Conservation (phyloP, 139 green algal genomes). For the Edaphochlamys debaryana region DNA sequence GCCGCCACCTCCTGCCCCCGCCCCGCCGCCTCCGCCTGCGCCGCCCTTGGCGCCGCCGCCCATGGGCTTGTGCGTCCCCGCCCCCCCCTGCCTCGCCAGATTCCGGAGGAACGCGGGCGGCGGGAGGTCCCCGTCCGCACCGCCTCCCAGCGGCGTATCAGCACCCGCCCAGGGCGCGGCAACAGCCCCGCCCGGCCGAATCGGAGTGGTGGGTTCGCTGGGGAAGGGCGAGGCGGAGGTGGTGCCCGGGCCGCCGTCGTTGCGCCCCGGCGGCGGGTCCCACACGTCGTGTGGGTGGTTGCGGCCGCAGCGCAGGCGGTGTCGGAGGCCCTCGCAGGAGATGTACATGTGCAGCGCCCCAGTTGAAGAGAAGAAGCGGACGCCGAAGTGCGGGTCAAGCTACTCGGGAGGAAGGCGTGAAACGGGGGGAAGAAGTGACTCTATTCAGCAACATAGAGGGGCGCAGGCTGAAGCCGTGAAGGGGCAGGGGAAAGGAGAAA, state of each 20-base stretch:
- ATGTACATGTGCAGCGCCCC: constrained; percentile 29
- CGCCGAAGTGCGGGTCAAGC: constrained; percentile 24
- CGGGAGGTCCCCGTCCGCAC: not conserved
- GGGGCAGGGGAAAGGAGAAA: too few relatives aligned
- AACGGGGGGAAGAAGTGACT: too few relatives aligned
- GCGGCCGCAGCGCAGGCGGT: constrained; percentile 4
- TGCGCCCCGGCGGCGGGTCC: constrained; percentile 25
- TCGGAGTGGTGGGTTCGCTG: too few relatives aligned
- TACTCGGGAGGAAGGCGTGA: too few relatives aligned
- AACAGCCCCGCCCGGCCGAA: too few relatives aligned
- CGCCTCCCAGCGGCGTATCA: not conserved
- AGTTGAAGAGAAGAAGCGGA: not conserved
- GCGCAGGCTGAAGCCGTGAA: too few relatives aligned
- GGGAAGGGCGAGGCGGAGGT: not conserved
- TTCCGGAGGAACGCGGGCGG: constrained; percentile 34
- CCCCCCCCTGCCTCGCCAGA: constrained; percentile 21
- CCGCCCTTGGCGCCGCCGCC: not conserved
- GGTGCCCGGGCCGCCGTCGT: not conserved
- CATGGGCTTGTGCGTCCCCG: constrained; percentile 17
- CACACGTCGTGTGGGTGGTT: constrained; percentile 4
- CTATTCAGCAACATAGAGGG: too few relatives aligned
- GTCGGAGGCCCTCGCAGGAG: constrained; percentile 7
- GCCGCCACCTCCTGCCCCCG: too few relatives aligned
- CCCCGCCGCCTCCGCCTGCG: not conserved
- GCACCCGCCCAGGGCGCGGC: not conserved